phyloP scores from a whole-genome alignment of 164 flowering plant species.

The Macadamia tetraphylla region DNA sequence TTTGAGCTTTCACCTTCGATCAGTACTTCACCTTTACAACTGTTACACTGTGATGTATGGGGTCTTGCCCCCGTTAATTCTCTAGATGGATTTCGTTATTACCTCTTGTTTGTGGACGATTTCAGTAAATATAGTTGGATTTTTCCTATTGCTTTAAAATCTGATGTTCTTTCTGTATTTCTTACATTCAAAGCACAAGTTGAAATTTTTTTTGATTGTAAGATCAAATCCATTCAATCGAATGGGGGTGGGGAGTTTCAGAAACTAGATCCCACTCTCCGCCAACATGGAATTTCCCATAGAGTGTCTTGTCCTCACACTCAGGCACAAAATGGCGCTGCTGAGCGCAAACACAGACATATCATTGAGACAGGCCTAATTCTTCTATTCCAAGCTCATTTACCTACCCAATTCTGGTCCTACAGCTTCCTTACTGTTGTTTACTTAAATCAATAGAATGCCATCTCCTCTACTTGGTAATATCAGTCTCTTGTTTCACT shows the following conservation, averaged over 20 bases:
- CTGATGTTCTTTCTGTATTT: neutral
- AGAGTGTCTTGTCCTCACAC: neutral
- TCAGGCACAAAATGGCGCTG: neutral
- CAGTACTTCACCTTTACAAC: neutral
- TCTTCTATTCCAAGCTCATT: no score
- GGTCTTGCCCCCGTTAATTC: neutral
- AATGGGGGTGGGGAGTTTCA: neutral
- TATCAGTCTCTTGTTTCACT: neutral
- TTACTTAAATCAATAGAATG: no score
- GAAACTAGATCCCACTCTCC: neutral
- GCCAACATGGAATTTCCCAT: neutral
- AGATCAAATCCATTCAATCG: neutral
- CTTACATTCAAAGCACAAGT: constrained; percentile 1
- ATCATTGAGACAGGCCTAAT: no score
- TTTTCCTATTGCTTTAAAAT: neutral
- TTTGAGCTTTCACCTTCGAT: neutral
- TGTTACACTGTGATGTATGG: neutral
- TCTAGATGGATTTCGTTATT: neutral
- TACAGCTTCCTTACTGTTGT: no score
- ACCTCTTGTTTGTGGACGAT: no score
- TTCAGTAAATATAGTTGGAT: no score
- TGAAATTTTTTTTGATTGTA: neutral
- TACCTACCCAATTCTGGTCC: no score
- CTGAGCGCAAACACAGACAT: neutral
- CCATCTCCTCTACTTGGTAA: no score